Evolutionary conservation across 768 basidiomycete genomes (phyloP), one percentile per base, ranked within the genome.

Genomic region (Daedalea quercina): DNA sequence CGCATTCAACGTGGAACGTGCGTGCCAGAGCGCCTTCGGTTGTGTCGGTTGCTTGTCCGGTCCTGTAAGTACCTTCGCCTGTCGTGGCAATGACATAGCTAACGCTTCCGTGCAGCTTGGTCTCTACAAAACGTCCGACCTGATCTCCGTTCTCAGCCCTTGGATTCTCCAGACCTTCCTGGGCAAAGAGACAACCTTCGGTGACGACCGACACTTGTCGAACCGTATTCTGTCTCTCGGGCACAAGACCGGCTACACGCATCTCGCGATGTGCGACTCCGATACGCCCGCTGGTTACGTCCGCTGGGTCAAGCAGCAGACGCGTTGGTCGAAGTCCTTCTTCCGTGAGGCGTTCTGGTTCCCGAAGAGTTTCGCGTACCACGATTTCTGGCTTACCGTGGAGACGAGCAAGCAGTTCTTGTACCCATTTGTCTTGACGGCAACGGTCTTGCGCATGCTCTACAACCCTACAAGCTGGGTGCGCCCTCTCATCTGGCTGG

Each of bases 251-350:
- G 53, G 52, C 9, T 57, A 60, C 54, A 57, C 56, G 11, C 59
- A 62, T 41, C 54, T 51, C 19, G 56, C 59, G 9, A 50, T 51
- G 47, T 60, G 59, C 35, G 51, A 60, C 43, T 60, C 57, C 37
- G 61, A 62, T 20, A 54, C 61, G 8, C 61, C 61, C 4, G 49
- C 56, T 19, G 48, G 50, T 9, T 62, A 57, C 47, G 61, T 62
- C 4, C 59, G 61, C 26, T 62, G 61, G 61, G 54, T 62, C 51
- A 62, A 62, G 55, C 61, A 62, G 54, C 61, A 62, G 53, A 60
- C 59, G 13, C 53, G 61, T 20, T 62, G 61, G 61, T 62, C 61
- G 9, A 60, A 60, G 52, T 48, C 44, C 0, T 60, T 58, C 54
- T 62, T 60, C 54, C 58, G 61, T 19, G 61, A 62, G 48, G 57